phyloP scores from a whole-genome alignment of 306 rosid species.

The Quercus rubra region DNA sequence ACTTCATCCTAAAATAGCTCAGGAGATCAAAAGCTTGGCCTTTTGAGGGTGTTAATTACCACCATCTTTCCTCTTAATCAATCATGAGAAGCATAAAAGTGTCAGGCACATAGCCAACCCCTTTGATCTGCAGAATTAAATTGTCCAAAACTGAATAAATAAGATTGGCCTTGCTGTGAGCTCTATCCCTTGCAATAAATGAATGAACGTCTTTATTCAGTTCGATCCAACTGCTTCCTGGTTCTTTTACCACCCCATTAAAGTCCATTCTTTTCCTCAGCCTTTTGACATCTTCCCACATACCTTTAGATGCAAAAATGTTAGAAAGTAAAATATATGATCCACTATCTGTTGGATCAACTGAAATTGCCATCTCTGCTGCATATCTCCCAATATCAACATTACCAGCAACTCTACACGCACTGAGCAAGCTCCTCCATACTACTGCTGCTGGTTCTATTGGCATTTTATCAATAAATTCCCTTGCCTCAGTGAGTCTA shows the following conservation, averaged over 20 bases:
- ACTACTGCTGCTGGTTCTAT: slow-evolving; percentile 67
- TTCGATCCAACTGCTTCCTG: slow-evolving; percentile 65
- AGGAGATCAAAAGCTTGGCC: slow-evolving; percentile 10
- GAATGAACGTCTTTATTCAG: slow-evolving; percentile 34
- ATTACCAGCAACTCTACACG: slow-evolving; percentile 65
- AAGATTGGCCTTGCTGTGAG: slow-evolving; percentile 31
- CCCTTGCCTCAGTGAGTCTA: slow-evolving; percentile 58
- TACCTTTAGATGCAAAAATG: slow-evolving; percentile 82
- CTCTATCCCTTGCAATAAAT: slow-evolving; percentile 48
- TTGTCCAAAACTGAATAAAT: slow-evolving; percentile 45
- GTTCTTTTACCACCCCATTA: slow-evolving; percentile 67
- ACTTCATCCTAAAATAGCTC: background rate
- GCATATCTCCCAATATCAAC: slow-evolving; percentile 74
- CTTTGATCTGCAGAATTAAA: slow-evolving; percentile 53
- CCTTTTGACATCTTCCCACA: slow-evolving; percentile 73
- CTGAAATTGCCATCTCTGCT: slow-evolving; percentile 77
- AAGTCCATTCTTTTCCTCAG: slow-evolving; percentile 68
- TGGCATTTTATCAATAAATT: slow-evolving; percentile 70
- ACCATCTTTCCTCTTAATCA: slow-evolving; percentile 25
- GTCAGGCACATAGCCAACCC: slow-evolving; percentile 44
- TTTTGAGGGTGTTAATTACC: slow-evolving; percentile 1
- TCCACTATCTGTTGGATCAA: slow-evolving; percentile 76
- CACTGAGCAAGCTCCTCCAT: slow-evolving; percentile 94
- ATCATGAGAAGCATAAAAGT: slow-evolving; percentile 5
- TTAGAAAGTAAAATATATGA: slow-evolving; percentile 77